phyloP scores from a whole-genome alignment of 108 stramenopile species.

The Nitzschia palea region DNA sequence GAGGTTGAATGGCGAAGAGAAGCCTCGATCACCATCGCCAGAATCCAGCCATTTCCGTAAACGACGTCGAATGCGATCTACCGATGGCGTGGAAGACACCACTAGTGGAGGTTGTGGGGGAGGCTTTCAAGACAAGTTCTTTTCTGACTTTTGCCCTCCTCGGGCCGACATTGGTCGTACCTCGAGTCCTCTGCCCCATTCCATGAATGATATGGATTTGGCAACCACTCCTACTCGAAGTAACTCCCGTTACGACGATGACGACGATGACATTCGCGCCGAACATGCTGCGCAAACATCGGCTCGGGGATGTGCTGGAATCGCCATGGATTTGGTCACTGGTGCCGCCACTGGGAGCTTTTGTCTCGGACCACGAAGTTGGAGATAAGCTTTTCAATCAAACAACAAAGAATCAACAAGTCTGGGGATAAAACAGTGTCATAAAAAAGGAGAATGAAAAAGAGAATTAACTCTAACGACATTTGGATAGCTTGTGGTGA shows the following conservation, averaged over 20 bases:
- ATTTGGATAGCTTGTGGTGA: too few species aligned
- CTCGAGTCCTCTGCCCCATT: conserved; percentile 21
- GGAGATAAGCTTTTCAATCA: conserved; percentile 23
- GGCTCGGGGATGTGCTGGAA: conserved; percentile 44
- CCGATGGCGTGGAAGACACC: conserved; percentile 18
- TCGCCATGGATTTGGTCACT: conserved; percentile 49
- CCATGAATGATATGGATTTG: conserved; percentile 19
- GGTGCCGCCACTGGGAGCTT: conserved; percentile 59
- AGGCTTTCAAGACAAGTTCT: conserved; percentile 43
- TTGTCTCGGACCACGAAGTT: conserved; percentile 46
- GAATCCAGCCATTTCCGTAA: conserved; percentile 44
- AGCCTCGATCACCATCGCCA: conserved; percentile 30
- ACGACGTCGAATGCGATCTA: conserved; percentile 51
- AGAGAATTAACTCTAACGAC: too few species aligned
- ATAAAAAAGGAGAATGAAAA: too few species aligned
- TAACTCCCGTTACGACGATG: conserved; percentile 25
- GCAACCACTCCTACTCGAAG: conserved; percentile 12
- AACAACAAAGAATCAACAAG: background rate
- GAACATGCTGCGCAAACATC: conserved; percentile 13
- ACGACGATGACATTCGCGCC: conserved; percentile 15
- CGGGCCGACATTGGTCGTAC: conserved; percentile 46
- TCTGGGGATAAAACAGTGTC: too few species aligned
- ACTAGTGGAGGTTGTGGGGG: conserved; percentile 22
- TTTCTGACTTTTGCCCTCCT: conserved; percentile 62
- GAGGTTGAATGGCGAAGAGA: conserved; percentile 14